These are phyloP conservation scores for Hibiscus syriacus DNA, from an alignment of 345 rosid genomes.

Conservation along the genomic window DNA sequence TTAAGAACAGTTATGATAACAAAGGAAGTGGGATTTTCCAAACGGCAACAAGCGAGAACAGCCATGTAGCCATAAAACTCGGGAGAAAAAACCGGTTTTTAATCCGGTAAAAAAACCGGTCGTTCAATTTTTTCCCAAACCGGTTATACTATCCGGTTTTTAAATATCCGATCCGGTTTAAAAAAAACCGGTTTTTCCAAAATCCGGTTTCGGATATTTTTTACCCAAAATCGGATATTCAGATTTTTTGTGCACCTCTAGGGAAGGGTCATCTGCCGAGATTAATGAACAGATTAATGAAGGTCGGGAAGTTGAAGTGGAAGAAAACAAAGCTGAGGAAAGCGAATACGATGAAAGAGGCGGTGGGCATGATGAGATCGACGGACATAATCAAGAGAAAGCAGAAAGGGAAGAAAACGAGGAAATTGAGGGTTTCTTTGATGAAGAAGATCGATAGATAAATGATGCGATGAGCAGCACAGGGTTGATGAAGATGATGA, in stretches of 20 bases:
- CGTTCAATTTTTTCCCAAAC: too few relatives aligned
- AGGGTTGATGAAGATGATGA: not conserved
- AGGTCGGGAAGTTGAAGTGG: constrained; percentile 15
- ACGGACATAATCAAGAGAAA: constrained; percentile 35
- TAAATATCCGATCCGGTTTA: too few relatives aligned
- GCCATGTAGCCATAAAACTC: constrained; percentile 18
- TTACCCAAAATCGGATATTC: too few relatives aligned
- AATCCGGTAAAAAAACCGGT: too few relatives aligned
- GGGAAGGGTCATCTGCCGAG: not conserved
- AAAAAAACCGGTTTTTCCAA: too few relatives aligned
- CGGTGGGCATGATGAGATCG: constrained; percentile 43
- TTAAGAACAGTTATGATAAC: constrained; percentile 27
- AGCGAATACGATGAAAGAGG: constrained; percentile 31
- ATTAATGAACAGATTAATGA: too few relatives aligned
- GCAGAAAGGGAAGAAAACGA: constrained; percentile 42
- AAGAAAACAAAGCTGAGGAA: constrained; percentile 12
- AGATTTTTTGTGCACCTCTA: too few relatives aligned
- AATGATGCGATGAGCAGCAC: constrained; percentile 15
- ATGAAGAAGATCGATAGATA: constrained; percentile 30
- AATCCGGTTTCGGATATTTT: too few relatives aligned
- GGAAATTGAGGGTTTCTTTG: constrained; percentile 50
- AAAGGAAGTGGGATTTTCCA: not conserved
- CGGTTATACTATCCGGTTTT: too few relatives aligned
- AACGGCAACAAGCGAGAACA: not conserved
- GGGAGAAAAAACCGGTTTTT: constrained; percentile 52